Conservation (phyloP, 2,329 filamentous ascomycete species). For the Ceratocystis ficicola region DNA sequence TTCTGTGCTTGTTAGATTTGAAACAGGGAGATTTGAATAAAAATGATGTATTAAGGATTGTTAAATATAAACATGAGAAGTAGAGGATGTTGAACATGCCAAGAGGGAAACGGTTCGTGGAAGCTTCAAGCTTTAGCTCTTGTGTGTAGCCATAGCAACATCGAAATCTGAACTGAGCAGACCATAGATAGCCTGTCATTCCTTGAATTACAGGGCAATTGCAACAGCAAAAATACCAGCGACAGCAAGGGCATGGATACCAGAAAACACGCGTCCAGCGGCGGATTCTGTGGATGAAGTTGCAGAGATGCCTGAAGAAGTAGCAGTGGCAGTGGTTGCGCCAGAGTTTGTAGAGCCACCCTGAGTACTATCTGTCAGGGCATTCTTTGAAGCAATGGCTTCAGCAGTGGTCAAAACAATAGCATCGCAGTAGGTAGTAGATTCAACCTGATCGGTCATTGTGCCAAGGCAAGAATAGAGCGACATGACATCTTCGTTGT, state of each 20-base stretch:
- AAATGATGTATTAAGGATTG: not conserved
- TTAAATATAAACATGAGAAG: constrained; percentile 1
- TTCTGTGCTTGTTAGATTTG: not conserved
- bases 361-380: not conserved
- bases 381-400: not conserved
- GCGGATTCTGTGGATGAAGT: not conserved
- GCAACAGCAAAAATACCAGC: constrained; percentile 9
- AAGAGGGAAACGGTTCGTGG: not conserved
- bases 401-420: not conserved
- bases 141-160: not conserved
- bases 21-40: not conserved
- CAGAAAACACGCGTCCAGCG: not conserved
- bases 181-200: not conserved
- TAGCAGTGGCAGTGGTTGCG: not conserved
- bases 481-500: not conserved
- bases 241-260: constrained; percentile 7
- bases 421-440: constrained; percentile 1
- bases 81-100: not conserved
- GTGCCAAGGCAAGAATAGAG: constrained; percentile 6
- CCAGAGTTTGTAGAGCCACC: not conserved
- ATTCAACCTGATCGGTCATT: not conserved
- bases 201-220: constrained; percentile 1
- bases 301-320: not conserved
- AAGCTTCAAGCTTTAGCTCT: not conserved
- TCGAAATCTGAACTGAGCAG: not conserved